Evolutionary conservation across 306 rosid genomes (phyloP).

Genomic region (Cucurbita maxima): DNA sequence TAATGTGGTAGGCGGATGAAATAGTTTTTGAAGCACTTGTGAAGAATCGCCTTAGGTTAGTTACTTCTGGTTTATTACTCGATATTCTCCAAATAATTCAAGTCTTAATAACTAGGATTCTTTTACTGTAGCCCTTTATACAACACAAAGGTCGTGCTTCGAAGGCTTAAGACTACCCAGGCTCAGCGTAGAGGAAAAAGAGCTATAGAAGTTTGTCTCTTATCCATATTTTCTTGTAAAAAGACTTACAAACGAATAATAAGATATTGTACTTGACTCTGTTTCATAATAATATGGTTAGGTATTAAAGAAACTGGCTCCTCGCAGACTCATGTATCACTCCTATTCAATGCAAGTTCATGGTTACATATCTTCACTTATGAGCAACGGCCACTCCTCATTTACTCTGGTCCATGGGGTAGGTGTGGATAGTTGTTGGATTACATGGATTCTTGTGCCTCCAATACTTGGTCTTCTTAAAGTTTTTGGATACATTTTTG

Average conservation of each 20-base stretch:
- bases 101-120: slow-evolving; percentile 11
- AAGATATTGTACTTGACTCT: slow-evolving; percentile 2
- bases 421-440: slow-evolving; percentile 16
- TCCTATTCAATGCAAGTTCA: slow-evolving; percentile 96
- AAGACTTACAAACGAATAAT: background rate
- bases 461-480: background rate
- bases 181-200: slow-evolving; percentile 93
- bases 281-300: slow-evolving; percentile 9
- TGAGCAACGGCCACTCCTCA: slow-evolving; percentile 36
- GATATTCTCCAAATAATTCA: slow-evolving; percentile 10
- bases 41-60: slow-evolving; percentile 58
- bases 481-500: background rate
- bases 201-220: slow-evolving; percentile 64
- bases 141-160: slow-evolving; percentile 66
- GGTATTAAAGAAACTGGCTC: slow-evolving; percentile 81
- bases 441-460: slow-evolving; percentile 4
- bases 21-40: slow-evolving; percentile 66
- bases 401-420: slow-evolving; percentile 94
- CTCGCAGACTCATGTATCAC: slow-evolving; percentile 72
- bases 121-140: slow-evolving; percentile 59
- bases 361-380: slow-evolving; percentile 62
- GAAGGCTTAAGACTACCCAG: slow-evolving; percentile 61
- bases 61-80: slow-evolving; percentile 13
- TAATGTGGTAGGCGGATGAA: slow-evolving; percentile 62
- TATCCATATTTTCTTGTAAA: background rate